Percentiles rank a stretch among this genome's conserved stretches.
These are phyloP conservation scores for Amylostereum chailletii DNA, from an alignment of 1,284 basidiomycete genomes.

Conservation along the genomic window DNA sequence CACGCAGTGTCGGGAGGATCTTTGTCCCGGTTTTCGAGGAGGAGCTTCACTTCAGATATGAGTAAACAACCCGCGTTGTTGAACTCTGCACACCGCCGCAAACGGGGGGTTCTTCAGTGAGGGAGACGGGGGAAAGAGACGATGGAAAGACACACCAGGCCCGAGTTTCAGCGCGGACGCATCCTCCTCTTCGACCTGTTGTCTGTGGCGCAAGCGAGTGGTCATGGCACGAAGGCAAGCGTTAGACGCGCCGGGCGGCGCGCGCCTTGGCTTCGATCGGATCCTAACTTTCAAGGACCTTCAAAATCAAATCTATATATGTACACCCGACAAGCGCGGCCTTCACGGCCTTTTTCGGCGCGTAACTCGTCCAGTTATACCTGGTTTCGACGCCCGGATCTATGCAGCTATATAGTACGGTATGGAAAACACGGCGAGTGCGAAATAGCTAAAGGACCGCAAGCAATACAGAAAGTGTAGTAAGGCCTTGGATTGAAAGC, in stretches of 20 bases:
- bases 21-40: conserved; percentile 80
- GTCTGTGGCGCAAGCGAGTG: conserved; percentile 39
- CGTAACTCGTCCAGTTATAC: no score
- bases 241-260: background rate
- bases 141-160: conserved; percentile 31
- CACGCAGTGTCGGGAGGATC: conserved; percentile 79
- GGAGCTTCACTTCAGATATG: conserved; percentile 86
- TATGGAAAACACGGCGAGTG: no score
- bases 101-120: background rate
- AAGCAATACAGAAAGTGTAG: no score
- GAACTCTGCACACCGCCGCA: conserved; percentile 52
- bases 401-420: no score
- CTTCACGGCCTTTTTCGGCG: no score
- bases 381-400: no score
- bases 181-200: conserved; percentile 60
- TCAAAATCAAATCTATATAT: no score
- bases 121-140: background rate
- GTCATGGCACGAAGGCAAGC: conserved; percentile 23
- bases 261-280: no score
- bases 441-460: no score
- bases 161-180: conserved; percentile 63
- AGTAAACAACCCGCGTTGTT: conserved; percentile 85
- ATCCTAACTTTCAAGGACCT: no score
- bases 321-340: no score
- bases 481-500: no score